phyloP scores from a whole-genome alignment of 2,329 filamentous ascomycete species.

The Colletotrichum plurivorum region DNA sequence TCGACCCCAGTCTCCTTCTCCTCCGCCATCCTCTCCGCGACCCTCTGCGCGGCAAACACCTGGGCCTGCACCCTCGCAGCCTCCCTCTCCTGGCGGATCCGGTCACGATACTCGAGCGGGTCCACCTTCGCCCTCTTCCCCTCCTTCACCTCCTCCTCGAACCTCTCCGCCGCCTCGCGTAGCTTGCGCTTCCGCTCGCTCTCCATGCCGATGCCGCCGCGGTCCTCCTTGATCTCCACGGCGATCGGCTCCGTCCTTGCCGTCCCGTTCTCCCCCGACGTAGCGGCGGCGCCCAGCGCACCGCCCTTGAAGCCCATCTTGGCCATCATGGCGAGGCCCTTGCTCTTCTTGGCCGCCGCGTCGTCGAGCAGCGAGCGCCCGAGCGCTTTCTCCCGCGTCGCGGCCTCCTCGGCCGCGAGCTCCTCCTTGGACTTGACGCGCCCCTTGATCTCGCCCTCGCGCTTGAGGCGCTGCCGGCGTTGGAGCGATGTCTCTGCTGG shows the following conservation, averaged over 20 bases:
- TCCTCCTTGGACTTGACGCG: slow-evolving; percentile 86
- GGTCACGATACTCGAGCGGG: slow-evolving; percentile 80
- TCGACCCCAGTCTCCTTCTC: slow-evolving; percentile 54
- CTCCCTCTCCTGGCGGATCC: slow-evolving; percentile 79
- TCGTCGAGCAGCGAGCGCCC: slow-evolving; percentile 78
- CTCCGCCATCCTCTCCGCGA: slow-evolving; percentile 82
- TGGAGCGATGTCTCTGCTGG: slow-evolving; percentile 65
- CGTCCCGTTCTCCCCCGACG: slow-evolving; percentile 57
- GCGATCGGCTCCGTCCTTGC: slow-evolving; percentile 78
- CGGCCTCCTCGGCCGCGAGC: slow-evolving; percentile 79
- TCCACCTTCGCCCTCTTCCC: slow-evolving; percentile 75
- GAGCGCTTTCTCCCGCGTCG: slow-evolving; percentile 81
- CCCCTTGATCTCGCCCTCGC: slow-evolving; percentile 77
- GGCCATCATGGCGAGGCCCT: slow-evolving; percentile 96
- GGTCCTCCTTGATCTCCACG: slow-evolving; percentile 82
- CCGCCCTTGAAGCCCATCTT: slow-evolving; percentile 92
- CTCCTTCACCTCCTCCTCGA: slow-evolving; percentile 55
- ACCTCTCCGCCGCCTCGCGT: slow-evolving; percentile 71
- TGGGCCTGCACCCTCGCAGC: slow-evolving; percentile 77
- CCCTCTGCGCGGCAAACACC: slow-evolving; percentile 83
- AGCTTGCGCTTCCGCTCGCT: slow-evolving; percentile 85
- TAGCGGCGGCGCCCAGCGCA: slow-evolving; percentile 76
- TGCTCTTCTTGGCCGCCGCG: slow-evolving; percentile 74
- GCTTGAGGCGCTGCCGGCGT: slow-evolving; percentile 66
- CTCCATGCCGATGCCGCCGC: slow-evolving; percentile 87